Percentiles rank a stretch among this genome's conserved stretches.
These are phyloP conservation scores for Aspergillus avenaceus DNA, from an alignment of 495 filamentous ascomycete species.

Conservation along the genomic window DNA sequence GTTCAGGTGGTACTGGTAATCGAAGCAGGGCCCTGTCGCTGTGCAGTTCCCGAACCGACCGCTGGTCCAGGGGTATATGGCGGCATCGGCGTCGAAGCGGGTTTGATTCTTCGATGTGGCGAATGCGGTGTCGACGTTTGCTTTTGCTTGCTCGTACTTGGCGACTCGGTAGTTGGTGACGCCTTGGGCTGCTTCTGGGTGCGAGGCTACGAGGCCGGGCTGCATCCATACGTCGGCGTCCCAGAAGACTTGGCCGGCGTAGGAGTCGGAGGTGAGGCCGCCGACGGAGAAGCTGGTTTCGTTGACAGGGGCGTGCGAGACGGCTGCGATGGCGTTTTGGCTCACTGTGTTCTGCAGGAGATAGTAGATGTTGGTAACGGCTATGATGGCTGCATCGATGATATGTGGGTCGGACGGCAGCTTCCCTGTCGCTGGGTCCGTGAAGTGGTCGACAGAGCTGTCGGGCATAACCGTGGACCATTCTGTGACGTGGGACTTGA, in stretches of 20 bases:
- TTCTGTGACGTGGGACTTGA: conserved; percentile 48
- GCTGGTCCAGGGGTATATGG: conserved; percentile 60
- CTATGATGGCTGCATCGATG: conserved; percentile 57
- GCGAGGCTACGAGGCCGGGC: conserved; percentile 55
- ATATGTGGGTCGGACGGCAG: conserved; percentile 58
- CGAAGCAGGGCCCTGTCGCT: conserved; percentile 61
- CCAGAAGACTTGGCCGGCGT: conserved; percentile 62
- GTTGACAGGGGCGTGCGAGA: conserved; percentile 40
- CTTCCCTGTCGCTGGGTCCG: conserved; percentile 51
- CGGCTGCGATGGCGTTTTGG: conserved; percentile 42
- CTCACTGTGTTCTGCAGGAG: conserved; percentile 65
- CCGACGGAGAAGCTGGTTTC: conserved; percentile 57
- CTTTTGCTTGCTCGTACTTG: conserved; percentile 48
- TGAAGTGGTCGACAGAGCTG: conserved; percentile 60
- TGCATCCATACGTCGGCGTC: conserved; percentile 69
- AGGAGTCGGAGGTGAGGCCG: conserved; percentile 59
- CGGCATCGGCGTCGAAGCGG: conserved; percentile 45
- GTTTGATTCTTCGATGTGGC: conserved; percentile 51
- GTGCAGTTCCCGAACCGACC: conserved; percentile 65
- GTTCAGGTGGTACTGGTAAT: conserved; percentile 59
- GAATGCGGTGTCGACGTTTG: conserved; percentile 44
- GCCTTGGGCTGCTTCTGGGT: conserved; percentile 52
- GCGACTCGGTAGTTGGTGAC: conserved; percentile 56
- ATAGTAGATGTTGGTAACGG: conserved; percentile 65
- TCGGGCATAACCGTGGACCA: conserved; percentile 52